phyloP scores from a whole-genome alignment of 768 basidiomycete species.

The Termitomyces sp. region DNA sequence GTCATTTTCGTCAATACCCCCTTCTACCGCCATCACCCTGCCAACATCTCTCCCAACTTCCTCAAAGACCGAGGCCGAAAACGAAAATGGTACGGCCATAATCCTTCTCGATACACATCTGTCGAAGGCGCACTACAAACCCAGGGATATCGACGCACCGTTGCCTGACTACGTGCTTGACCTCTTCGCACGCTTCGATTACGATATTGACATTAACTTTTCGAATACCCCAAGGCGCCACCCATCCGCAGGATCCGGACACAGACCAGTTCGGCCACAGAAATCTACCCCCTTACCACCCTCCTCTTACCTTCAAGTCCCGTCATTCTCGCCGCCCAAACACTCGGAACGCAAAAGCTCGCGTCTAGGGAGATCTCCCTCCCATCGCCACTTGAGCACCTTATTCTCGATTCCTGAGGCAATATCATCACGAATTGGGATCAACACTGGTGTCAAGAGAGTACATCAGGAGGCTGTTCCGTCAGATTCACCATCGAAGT shows the following conservation, averaged over 20 bases:
- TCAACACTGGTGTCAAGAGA: constrained; percentile 4
- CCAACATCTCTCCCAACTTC: background rate
- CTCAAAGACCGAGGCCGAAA: background rate
- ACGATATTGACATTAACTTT: constrained; percentile 4
- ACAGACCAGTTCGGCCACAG: background rate
- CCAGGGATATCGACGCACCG: constrained; percentile 11
- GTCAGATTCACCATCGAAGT: background rate
- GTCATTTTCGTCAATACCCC: constrained; percentile 7
- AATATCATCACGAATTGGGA: constrained; percentile 13
- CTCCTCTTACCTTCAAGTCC: constrained; percentile 13
- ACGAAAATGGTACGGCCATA: constrained; percentile 16
- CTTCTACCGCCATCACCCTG: constrained; percentile 6
- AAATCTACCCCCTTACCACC: background rate
- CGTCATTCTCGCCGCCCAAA: constrained; percentile 4
- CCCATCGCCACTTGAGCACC: constrained; percentile 4
- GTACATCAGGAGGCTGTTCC: background rate
- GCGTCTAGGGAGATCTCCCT: constrained; percentile 1
- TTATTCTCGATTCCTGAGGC: constrained; percentile 16
- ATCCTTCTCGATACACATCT: constrained; percentile 13
- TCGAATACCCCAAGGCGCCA: background rate
- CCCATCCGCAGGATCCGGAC: background rate
- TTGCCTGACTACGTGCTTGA: constrained; percentile 21
- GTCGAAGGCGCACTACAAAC: constrained; percentile 1
- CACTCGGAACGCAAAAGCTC: background rate
- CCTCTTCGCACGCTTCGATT: constrained; percentile 20